These are phyloP conservation scores for Pseudoscleropodium purum DNA, from an alignment of 225 moss, liverwort and hornwort genomes.

Conservation along the genomic window DNA sequence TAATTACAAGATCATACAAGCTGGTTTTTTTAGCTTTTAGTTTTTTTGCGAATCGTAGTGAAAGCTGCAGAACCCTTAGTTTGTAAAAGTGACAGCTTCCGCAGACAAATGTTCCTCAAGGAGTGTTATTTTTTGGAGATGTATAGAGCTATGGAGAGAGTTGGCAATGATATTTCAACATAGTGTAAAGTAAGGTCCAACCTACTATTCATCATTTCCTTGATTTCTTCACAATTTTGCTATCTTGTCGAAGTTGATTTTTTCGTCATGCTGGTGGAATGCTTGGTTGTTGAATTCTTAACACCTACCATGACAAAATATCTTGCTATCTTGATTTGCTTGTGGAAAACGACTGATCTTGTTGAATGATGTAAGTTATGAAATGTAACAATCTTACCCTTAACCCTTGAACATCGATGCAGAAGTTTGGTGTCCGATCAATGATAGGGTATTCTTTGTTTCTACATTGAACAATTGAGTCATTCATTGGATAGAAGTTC, in stretches of 20 bases:
- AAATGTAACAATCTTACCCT: no score
- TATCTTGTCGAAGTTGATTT: no score
- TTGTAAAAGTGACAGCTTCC: neutral
- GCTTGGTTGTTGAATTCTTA: neutral
- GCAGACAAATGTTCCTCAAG: neutral
- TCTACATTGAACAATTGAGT: no score
- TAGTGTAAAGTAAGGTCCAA: no score
- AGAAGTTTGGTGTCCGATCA: no score
- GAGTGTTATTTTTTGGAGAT: neutral
- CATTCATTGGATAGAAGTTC: no score
- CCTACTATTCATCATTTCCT: no score
- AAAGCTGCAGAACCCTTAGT: neutral
- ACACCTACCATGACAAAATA: neutral
- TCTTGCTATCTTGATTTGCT: no score
- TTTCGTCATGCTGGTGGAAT: neutral
- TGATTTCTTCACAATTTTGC: neutral
- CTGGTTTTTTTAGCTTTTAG: neutral
- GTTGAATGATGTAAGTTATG: no score
- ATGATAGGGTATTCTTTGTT: no score
- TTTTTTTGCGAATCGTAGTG: neutral
- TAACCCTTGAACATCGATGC: no score
- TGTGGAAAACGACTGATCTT: neutral
- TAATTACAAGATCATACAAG: neutral
- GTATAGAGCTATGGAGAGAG: neutral
- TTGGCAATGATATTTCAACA: neutral